Percentiles rank a stretch among this genome's conserved stretches.
Evolutionary conservation across 164 flowering plant genomes (phyloP).

Genomic region (Nymphaea thermarum): DNA sequence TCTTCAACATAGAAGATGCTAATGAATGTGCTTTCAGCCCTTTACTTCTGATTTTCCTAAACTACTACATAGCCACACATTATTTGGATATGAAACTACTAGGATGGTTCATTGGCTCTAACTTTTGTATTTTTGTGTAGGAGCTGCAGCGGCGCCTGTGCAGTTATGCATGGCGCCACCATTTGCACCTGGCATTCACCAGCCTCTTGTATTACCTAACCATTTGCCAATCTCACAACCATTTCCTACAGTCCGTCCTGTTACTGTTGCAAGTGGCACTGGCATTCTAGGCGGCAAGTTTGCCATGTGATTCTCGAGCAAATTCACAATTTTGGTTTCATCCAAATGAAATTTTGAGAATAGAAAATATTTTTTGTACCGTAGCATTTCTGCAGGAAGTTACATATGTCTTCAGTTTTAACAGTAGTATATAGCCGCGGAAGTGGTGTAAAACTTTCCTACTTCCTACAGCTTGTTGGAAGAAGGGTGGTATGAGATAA

Average conservation of each 20-base stretch:
- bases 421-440: too few relatives aligned
- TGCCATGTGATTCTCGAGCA: not conserved
- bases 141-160: constrained; percentile 28
- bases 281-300: constrained; percentile 33
- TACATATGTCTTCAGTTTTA: too few relatives aligned
- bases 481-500: too few relatives aligned
- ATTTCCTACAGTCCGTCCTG: constrained; percentile 29
- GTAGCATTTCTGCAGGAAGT: too few relatives aligned
- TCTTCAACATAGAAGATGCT: not conserved
- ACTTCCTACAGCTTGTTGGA: too few relatives aligned
- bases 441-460: too few relatives aligned
- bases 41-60: not conserved
- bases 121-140: constrained; percentile 14
- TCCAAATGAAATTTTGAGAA: not conserved
- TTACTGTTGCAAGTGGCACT: constrained; percentile 29
- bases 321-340: too few relatives aligned
- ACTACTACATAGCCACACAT: not conserved
- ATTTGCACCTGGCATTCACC: constrained; percentile 27
- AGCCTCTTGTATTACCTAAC: constrained; percentile 29
- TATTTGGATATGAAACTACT: too few relatives aligned
- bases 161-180: constrained; percentile 36
- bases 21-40: not conserved
- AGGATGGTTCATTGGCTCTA: too few relatives aligned
- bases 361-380: too few relatives aligned
- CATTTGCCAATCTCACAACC: constrained; percentile 44